Conservation (phyloP, 2,329 filamentous ascomycete genomes). For the Penicillium oxalicum region DNA sequence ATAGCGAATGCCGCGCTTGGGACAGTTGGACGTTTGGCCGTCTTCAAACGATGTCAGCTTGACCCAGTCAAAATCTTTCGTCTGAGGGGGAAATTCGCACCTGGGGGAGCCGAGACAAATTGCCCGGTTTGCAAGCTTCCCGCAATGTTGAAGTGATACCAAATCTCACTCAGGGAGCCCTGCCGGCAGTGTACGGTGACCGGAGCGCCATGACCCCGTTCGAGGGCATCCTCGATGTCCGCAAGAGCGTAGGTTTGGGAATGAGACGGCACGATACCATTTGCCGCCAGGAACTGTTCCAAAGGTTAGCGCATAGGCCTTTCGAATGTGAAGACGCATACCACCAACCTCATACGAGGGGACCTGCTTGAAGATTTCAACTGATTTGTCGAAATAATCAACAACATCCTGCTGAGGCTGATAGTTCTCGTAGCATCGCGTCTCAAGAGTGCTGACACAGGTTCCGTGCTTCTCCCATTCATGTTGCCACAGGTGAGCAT, state of each 20-base stretch:
- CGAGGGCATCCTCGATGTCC: constrained; percentile 56
- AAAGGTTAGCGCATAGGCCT: constrained; percentile 4
- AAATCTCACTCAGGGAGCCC: constrained; percentile 49
- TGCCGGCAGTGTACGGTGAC: constrained; percentile 54
- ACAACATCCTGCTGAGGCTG: constrained; percentile 57
- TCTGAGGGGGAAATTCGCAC: constrained; percentile 17
- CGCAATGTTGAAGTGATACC: constrained; percentile 59
- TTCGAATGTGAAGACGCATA: not conserved
- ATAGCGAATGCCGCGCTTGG: constrained; percentile 57
- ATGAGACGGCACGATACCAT: constrained; percentile 52
- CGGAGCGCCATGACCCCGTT: constrained; percentile 47
- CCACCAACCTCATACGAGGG: constrained; percentile 54
- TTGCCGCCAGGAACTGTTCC: constrained; percentile 50
- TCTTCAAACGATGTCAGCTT: constrained; percentile 25
- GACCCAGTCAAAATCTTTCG: too few relatives aligned
- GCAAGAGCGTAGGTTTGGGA: constrained; percentile 53
- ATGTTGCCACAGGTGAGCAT: constrained; percentile 65
- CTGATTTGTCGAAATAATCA: constrained; percentile 63
- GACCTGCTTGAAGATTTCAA: constrained; percentile 60
- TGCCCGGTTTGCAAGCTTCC: constrained; percentile 38
- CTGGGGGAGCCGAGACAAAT: constrained; percentile 32
- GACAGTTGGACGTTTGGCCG: constrained; percentile 58
- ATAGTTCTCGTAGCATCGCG: constrained; percentile 61
- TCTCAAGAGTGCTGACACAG: constrained; percentile 65
- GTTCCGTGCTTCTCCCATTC: constrained; percentile 72